Base-by-base conservation (phyloP, 1,139 yeast genomes). In the Diutina pseudorugosa region DNA sequence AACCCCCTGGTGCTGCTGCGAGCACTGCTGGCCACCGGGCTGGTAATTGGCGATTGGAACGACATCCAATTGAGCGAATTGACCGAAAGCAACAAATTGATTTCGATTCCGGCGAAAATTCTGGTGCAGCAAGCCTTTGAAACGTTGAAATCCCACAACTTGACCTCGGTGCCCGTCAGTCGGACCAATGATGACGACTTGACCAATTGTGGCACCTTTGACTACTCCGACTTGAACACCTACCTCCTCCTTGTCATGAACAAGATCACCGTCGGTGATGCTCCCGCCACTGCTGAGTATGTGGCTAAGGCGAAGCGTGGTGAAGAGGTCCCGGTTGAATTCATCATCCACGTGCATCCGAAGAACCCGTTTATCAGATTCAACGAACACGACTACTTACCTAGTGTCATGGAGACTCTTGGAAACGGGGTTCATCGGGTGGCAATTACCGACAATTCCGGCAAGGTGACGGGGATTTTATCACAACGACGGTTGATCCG, bases 401-500 rank as follows among this genome's bases (percentile, higher is more conserved):
- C 82, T 47, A 75, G 80, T 2, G 97, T 87, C 1, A 86, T 87
- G 61, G 95, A 88, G 65, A 83, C 86, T 18, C 73, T 91, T 55
- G 97, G 96, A 21, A 80, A 85, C 51, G 98, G 98, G 8, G 96
- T 89, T 9, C 98, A 93, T 67, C 76, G 98, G 62, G 80, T 91
- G 44, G 96, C 97, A 20, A 86, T 91, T 55, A 79, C 87, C 12
- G 77, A 83, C 62, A 67, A 71, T 33, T 68, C 56, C 58, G 66
- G 60, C 66, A 53, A 52, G n/a, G 79, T 85, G 51, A 77, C 82
- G 3, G 98, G 97, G 54, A 80, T 93, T 18, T 74, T 93, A 53
- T 88, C 96, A 0, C 98, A 91, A 68, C 81, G 98, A 66, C 79
- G 98, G 61, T 71, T 89, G 59, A 78, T 90, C 55, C 79, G 80